These are phyloP conservation scores for Cicer pinnatifidum DNA, from an alignment of 306 rosid species.

Conservation along the genomic window DNA sequence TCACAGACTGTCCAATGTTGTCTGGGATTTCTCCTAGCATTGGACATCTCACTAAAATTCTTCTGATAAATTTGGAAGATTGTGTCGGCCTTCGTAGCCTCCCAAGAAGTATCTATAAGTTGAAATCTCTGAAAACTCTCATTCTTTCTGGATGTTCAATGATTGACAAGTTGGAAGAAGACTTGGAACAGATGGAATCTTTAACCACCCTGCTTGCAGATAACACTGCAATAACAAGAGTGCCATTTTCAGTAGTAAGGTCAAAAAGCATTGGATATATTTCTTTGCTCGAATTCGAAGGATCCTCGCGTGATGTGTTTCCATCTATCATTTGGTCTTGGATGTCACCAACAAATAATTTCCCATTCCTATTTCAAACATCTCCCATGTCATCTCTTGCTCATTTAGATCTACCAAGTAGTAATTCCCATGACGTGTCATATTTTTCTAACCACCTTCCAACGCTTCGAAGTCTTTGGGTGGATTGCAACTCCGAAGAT, in stretches of 20 bases:
- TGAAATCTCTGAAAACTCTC: slow-evolving; percentile 40
- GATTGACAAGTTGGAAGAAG: slow-evolving; percentile 21
- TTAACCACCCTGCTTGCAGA: slow-evolving; percentile 21
- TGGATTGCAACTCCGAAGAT: neutral
- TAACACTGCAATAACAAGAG: slow-evolving; percentile 29
- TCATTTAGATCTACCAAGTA: neutral
- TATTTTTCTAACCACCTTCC: neutral
- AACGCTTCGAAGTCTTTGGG: slow-evolving; percentile 13
- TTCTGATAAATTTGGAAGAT: slow-evolving; percentile 39
- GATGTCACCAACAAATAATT: slow-evolving; percentile 25
- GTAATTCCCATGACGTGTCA: too few species aligned
- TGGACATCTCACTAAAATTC: slow-evolving; percentile 11
- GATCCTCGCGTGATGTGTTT: slow-evolving; percentile 16
- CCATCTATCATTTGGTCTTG: slow-evolving; percentile 18
- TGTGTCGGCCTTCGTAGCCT: slow-evolving; percentile 39
- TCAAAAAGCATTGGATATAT: slow-evolving; percentile 12
- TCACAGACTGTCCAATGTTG: slow-evolving; percentile 43
- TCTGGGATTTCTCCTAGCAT: slow-evolving; percentile 20
- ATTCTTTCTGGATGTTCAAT: slow-evolving; percentile 43
- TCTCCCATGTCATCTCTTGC: neutral
- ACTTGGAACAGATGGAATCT: slow-evolving; percentile 23
- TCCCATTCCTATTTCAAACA: neutral
- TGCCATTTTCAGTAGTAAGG: slow-evolving; percentile 27
- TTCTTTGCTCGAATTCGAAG: slow-evolving; percentile 17
- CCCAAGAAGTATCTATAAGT: slow-evolving; percentile 46